A percentile compares a stretch with the other conserved stretches of the same genome.
Conservation (phyloP, 2,329 filamentous ascomycete species). For the Aspergillus aculeatinus region DNA sequence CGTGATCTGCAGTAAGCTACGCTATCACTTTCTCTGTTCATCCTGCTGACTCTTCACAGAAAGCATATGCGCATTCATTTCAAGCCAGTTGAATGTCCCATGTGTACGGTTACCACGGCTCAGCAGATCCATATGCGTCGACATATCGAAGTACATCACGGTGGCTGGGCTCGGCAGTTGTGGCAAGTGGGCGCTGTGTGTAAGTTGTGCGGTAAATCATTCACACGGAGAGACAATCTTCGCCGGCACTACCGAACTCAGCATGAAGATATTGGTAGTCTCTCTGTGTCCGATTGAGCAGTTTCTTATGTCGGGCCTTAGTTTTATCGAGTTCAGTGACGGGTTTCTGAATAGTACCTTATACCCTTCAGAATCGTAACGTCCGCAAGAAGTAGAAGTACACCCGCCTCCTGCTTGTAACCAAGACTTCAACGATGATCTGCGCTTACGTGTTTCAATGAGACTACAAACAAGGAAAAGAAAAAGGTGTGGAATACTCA, state of each 20-base stretch:
- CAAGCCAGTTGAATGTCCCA: slow-evolving; percentile 11
- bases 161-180: slow-evolving; percentile 2
- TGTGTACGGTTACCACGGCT: slow-evolving; percentile 5
- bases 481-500: background rate
- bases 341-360: slow-evolving; percentile 1
- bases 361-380: background rate
- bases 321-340: background rate
- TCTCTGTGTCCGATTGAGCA: background rate
- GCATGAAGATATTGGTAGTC: slow-evolving; percentile 1
- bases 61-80: slow-evolving; percentile 12
- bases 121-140: slow-evolving; percentile 9
- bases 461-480: background rate
- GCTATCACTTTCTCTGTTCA: background rate
- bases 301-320: background rate
- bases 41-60: slow-evolving; percentile 8
- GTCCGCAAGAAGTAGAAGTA: slow-evolving; percentile 3
- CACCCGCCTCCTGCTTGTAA: slow-evolving; percentile 1
- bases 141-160: slow-evolving; percentile 5
- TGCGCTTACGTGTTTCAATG: background rate
- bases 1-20: slow-evolving; percentile 1
- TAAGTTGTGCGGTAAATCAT: slow-evolving; percentile 6
- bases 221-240: slow-evolving; percentile 13
- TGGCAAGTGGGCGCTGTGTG: slow-evolving; percentile 4
- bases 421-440: background rate
- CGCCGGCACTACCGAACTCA: slow-evolving; percentile 8